Conservation (phyloP, 148 eudicot species). For the Chenopodium berlandieri region DNA sequence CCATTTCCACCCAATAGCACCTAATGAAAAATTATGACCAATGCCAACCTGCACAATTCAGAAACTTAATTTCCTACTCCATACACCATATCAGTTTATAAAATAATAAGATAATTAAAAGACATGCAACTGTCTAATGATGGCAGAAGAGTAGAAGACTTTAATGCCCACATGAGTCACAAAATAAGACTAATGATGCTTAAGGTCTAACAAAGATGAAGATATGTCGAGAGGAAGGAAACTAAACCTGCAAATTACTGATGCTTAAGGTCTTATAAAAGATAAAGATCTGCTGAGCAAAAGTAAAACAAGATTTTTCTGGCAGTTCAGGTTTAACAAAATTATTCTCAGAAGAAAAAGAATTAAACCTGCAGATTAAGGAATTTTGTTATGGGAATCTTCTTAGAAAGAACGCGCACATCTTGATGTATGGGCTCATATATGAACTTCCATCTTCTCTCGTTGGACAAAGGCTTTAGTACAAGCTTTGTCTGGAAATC, state of each 20-base stretch:
- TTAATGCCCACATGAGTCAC: background rate
- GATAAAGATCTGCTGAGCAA: background rate
- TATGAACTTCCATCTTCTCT: conserved; percentile 73
- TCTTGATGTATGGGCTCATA: conserved; percentile 76
- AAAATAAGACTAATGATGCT: background rate
- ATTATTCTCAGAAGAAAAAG: conserved; percentile 3
- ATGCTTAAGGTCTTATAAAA: background rate
- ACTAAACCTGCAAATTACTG: conserved; percentile 40
- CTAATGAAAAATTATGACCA: conserved; percentile 71
- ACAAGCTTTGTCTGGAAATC: conserved; percentile 79
- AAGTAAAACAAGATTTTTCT: conserved; percentile 61
- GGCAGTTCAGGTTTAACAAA: conserved; percentile 10
- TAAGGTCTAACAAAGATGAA: background rate
- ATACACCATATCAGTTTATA: background rate
- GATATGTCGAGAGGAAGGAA: conserved; percentile 9
- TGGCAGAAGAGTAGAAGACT: background rate
- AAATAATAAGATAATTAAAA: background rate
- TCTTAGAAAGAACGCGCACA: conserved; percentile 80
- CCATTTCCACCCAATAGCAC: conserved; percentile 87
- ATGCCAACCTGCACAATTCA: conserved; percentile 66
- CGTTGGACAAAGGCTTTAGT: conserved; percentile 69
- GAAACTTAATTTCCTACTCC: background rate
- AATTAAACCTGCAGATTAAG: conserved; percentile 69
- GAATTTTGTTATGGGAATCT: conserved; percentile 81
- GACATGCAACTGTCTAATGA: background rate